phyloP scores from a whole-genome alignment of 768 basidiomycete species.

The Russula griseocarnosa region DNA sequence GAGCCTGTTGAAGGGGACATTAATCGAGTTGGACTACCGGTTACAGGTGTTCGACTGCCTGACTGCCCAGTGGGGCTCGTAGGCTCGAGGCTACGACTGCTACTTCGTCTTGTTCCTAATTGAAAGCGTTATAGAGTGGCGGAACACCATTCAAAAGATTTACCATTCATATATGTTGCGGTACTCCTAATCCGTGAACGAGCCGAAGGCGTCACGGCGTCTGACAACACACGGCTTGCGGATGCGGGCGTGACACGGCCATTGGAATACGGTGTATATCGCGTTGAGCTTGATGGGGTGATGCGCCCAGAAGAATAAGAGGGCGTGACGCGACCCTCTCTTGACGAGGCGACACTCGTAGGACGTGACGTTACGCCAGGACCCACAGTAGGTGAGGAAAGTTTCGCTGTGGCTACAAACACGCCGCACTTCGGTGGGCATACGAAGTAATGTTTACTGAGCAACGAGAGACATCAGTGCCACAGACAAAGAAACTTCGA shows the following conservation, averaged over 20 bases:
- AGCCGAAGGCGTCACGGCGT: slow-evolving; percentile 44
- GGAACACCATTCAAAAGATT: neutral
- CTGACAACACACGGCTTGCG: slow-evolving; percentile 29
- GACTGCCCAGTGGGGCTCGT: slow-evolving; percentile 27
- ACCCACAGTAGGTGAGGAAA: slow-evolving; percentile 72
- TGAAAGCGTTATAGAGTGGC: slow-evolving; percentile 56
- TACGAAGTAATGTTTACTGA: slow-evolving; percentile 56
- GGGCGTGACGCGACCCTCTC: slow-evolving; percentile 47
- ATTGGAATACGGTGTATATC: slow-evolving; percentile 51
- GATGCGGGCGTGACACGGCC: slow-evolving; percentile 43
- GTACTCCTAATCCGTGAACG: slow-evolving; percentile 47
- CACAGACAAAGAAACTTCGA: neutral
- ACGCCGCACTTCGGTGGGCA: slow-evolving; percentile 88
- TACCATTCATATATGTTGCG: slow-evolving; percentile 19
- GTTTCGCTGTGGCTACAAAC: slow-evolving; percentile 79
- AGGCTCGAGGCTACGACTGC: slow-evolving; percentile 25
- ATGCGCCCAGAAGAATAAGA: slow-evolving; percentile 34
- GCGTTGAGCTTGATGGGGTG: slow-evolving; percentile 35
- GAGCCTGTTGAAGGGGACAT: slow-evolving; percentile 19
- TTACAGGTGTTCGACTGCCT: slow-evolving; percentile 24
- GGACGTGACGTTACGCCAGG: slow-evolving; percentile 53
- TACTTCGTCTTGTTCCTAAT: slow-evolving; percentile 34
- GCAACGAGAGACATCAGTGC: slow-evolving; percentile 11
- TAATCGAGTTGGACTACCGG: slow-evolving; percentile 31
- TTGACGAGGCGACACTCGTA: slow-evolving; percentile 74